These are phyloP conservation scores for Fusarium nurragi DNA, from an alignment of 2,329 filamentous ascomycete genomes.

Conservation along the genomic window DNA sequence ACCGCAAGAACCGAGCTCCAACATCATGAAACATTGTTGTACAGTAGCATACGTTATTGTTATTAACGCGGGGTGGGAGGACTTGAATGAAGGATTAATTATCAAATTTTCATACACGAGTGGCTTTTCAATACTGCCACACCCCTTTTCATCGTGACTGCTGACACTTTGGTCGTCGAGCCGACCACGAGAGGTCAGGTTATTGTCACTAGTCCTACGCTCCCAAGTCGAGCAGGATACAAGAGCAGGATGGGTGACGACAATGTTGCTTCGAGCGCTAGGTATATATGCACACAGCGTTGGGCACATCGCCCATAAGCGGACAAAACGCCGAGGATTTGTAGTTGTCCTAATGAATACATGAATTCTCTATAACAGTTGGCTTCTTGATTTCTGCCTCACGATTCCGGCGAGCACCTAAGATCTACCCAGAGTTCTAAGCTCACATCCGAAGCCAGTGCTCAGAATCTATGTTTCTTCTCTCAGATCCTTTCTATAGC, in stretches of 20 bases:
- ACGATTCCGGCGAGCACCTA: neutral
- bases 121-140: slow-evolving; percentile 31
- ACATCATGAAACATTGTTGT: slow-evolving; percentile 41
- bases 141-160: slow-evolving; percentile 35
- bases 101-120: slow-evolving; percentile 25
- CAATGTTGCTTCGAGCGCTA: slow-evolving; percentile 28
- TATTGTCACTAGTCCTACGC: slow-evolving; percentile 14
- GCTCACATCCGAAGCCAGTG: too few species aligned
- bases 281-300: slow-evolving; percentile 39
- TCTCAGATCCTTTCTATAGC: neutral
- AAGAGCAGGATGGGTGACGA: slow-evolving; percentile 37
- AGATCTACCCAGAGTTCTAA: neutral
- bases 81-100: slow-evolving; percentile 37
- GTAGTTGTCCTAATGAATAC: slow-evolving; percentile 45
- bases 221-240: slow-evolving; percentile 24
- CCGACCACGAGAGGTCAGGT: slow-evolving; percentile 10
- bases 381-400: neutral
- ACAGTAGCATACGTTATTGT: slow-evolving; percentile 43
- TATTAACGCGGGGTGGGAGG: slow-evolving; percentile 27
- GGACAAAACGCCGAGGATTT: slow-evolving; percentile 31
- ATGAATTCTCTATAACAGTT: slow-evolving; percentile 32
- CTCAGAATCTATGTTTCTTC: neutral
- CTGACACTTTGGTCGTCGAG: slow-evolving; percentile 21
- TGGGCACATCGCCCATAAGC: slow-evolving; percentile 38
- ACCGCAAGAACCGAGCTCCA: slow-evolving; percentile 45